A percentile compares a stretch with the other conserved stretches of the same genome.
Evolutionary conservation across 495 filamentous ascomycete genomes (phyloP).

Genomic region (Talaromyces trachyspermus): DNA sequence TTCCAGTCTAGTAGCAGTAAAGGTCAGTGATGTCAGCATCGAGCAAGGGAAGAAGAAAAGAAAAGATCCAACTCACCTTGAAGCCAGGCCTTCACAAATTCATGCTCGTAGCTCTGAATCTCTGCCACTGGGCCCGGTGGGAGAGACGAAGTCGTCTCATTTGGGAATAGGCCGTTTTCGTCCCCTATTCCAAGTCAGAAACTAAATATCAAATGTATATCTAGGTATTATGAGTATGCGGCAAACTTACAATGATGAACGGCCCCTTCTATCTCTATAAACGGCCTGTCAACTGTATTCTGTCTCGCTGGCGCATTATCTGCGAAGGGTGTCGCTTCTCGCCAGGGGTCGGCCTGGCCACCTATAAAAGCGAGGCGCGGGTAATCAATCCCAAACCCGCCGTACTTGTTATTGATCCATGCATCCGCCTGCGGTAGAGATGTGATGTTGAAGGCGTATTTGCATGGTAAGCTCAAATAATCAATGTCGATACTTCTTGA

Average conservation of each 20-base stretch:
- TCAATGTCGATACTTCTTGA: constrained; percentile 54
- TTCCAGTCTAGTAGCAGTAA: no score
- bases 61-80: background rate
- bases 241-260: constrained; percentile 53
- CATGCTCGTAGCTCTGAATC: constrained; percentile 4
- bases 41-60: background rate
- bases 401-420: constrained; percentile 54
- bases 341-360: constrained; percentile 65
- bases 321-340: constrained; percentile 55
- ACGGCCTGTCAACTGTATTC: constrained; percentile 52
- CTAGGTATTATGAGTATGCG: background rate
- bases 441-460: constrained; percentile 55
- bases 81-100: constrained; percentile 1
- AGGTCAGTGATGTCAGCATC: no score
- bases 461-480: constrained; percentile 48
- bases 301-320: constrained; percentile 36
- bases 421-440: constrained; percentile 42
- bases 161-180: constrained; percentile 7
- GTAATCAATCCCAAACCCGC: constrained; percentile 58
- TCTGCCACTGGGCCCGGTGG: constrained; percentile 1
- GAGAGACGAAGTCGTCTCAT: constrained; percentile 1
- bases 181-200: constrained; percentile 3
- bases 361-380: constrained; percentile 60
- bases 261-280: constrained; percentile 52
- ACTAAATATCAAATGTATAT: background rate